Percentiles rank a stretch among this genome's conserved stretches.
phyloP scores from a whole-genome alignment of 2,329 filamentous ascomycete genomes.

The Knoxdaviesia proteae region DNA sequence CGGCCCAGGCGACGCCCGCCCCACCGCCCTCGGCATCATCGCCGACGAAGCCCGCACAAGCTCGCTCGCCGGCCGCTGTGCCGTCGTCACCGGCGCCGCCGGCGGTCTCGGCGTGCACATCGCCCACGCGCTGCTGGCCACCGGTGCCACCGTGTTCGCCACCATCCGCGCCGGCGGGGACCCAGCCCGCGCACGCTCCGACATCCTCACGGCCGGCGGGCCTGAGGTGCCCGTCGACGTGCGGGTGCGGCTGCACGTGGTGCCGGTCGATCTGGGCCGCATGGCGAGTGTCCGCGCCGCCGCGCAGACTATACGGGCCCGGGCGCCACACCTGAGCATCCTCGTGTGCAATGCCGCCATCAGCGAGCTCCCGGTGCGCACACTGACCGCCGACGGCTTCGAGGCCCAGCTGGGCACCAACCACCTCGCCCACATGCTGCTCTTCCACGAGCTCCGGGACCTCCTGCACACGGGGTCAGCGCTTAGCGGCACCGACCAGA shows the following conservation, averaged over 20 bases:
- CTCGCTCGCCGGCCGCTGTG: slow-evolving; percentile 15
- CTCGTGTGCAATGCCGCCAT: slow-evolving; percentile 8
- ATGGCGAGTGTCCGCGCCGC: slow-evolving; percentile 9
- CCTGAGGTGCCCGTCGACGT: neutral
- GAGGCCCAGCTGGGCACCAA: slow-evolving; percentile 28
- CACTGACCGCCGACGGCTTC: slow-evolving; percentile 7
- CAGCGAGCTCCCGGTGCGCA: slow-evolving; percentile 4
- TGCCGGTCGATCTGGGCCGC: slow-evolving; percentile 10
- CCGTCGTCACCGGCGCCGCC: slow-evolving; percentile 21
- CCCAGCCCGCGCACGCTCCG: slow-evolving; percentile 6
- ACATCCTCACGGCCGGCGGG: slow-evolving; percentile 4
- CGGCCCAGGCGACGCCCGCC: slow-evolving; percentile 18
- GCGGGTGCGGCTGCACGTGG: slow-evolving; percentile 4
- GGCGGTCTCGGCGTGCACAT: slow-evolving; percentile 24
- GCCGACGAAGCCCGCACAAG: slow-evolving; percentile 14
- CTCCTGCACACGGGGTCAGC: slow-evolving; percentile 9
- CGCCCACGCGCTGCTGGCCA: slow-evolving; percentile 18
- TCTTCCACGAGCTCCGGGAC: slow-evolving; percentile 25
- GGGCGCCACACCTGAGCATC: slow-evolving; percentile 7
- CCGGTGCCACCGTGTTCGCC: slow-evolving; percentile 11
- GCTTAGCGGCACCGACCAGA: slow-evolving; percentile 14
- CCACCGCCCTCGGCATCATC: slow-evolving; percentile 18
- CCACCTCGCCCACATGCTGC: slow-evolving; percentile 30
- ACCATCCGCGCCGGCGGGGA: slow-evolving; percentile 9
- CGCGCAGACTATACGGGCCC: slow-evolving; percentile 7